These are phyloP conservation scores for Prinsepia uniflora DNA, from an alignment of 306 rosid genomes.

Conservation along the genomic window DNA sequence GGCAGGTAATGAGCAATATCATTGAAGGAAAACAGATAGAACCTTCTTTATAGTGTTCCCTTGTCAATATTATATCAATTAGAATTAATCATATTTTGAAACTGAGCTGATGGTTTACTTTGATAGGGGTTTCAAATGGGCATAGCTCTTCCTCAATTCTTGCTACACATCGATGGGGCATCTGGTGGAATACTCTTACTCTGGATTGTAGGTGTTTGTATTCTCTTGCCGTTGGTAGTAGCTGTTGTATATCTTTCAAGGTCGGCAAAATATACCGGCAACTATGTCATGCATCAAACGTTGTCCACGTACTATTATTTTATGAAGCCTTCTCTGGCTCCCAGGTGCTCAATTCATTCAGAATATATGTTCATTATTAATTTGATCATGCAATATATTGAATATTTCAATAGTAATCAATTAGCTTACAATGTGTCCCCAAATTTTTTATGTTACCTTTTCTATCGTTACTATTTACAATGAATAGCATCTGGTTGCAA, in stretches of 20 bases:
- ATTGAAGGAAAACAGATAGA: slow-evolving; percentile 9
- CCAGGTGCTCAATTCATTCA: slow-evolving; percentile 48
- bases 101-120: slow-evolving; percentile 29
- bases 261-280: slow-evolving; percentile 91
- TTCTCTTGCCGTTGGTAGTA: slow-evolving; percentile 90
- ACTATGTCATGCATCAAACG: slow-evolving; percentile 98
- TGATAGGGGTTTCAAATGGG: slow-evolving; percentile 98
- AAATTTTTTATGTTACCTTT: neutral
- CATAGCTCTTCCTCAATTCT: slow-evolving; percentile 92
- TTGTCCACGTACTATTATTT: slow-evolving; percentile 74
- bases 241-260: slow-evolving; percentile 95
- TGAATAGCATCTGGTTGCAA: neutral
- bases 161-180: slow-evolving; percentile 80
- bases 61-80: slow-evolving; percentile 1
- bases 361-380: neutral
- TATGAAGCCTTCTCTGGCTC: slow-evolving; percentile 98
- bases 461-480: too few relatives aligned
- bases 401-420: neutral
- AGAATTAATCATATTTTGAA: slow-evolving; percentile 5
- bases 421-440: slow-evolving; percentile 5
- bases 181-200: slow-evolving; percentile 92
- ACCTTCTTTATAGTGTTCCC: slow-evolving; percentile 16
- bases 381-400: neutral
- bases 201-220: slow-evolving; percentile 95
- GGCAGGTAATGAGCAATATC: slow-evolving; percentile 56